Percentiles rank a stretch among this genome's conserved stretches.
Evolutionary conservation across 139 green algal genomes (phyloP).

Genomic region (Diplosphaera chodatii): DNA sequence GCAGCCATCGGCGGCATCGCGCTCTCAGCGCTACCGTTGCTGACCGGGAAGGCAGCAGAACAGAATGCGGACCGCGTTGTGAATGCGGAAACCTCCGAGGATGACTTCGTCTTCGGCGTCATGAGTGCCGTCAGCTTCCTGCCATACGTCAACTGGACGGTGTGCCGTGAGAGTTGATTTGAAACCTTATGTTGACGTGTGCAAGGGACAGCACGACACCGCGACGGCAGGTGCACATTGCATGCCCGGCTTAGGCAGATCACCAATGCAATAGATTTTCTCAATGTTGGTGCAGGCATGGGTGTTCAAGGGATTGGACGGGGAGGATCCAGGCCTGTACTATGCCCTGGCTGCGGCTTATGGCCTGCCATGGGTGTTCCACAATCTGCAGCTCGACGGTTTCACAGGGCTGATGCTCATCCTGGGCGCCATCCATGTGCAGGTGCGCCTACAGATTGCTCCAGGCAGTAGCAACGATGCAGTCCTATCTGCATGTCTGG

Average conservation of each 20-base stretch:
- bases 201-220: too few species aligned
- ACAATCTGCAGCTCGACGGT: conserved; percentile 48
- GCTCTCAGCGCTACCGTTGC: conserved; percentile 4
- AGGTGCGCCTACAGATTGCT: too few species aligned
- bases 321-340: conserved; percentile 44
- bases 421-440: conserved; percentile 46
- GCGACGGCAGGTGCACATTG: too few species aligned
- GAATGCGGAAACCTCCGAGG: conserved; percentile 1
- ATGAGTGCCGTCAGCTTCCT: conserved; percentile 56
- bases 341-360: conserved; percentile 56
- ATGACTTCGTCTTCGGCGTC: conserved; percentile 46
- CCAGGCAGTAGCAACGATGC: too few species aligned
- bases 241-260: too few species aligned
- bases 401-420: conserved; percentile 39
- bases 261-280: too few species aligned
- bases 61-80: conserved; percentile 18
- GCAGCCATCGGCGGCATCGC: conserved; percentile 3
- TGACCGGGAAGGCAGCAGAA: conserved; percentile 24
- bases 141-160: conserved; percentile 57
- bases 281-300: conserved; percentile 64
- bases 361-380: conserved; percentile 45
- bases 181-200: too few species aligned
- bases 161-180: conserved; percentile 11
- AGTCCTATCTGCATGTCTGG: too few species aligned
- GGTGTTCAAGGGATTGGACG: conserved; percentile 58